Percentiles rank a stretch among this genome's conserved stretches.
Conservation (phyloP, 1,284 basidiomycete genomes). For the Rhodotorula sp. region DNA sequence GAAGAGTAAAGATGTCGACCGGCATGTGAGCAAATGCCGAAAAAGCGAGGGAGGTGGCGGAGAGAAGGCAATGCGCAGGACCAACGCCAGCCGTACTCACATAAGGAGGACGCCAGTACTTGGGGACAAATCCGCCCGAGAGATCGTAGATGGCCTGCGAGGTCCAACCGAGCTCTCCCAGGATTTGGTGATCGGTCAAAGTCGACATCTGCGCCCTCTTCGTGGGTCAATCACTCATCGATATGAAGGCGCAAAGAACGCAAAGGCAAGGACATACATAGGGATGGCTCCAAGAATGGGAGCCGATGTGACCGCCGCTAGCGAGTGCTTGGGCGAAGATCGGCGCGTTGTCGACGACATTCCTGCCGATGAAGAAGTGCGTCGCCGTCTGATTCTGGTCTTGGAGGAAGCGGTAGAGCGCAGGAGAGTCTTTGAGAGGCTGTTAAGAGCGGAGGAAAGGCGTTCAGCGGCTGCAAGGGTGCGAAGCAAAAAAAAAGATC, state of each 20-base stretch:
- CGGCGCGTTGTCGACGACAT: slow-evolving; percentile 61
- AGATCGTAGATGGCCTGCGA: slow-evolving; percentile 72
- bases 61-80: slow-evolving; percentile 58
- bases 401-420: slow-evolving; percentile 61
- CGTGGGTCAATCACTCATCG: slow-evolving; percentile 12
- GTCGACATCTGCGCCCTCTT: slow-evolving; percentile 66
- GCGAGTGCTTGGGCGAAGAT: slow-evolving; percentile 43
- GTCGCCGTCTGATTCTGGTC: slow-evolving; percentile 64
- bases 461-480: neutral
- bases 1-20: slow-evolving; percentile 20
- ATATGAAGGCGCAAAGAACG: neutral
- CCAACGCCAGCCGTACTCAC: slow-evolving; percentile 59
- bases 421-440: slow-evolving; percentile 50
- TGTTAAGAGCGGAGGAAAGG: neutral
- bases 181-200: slow-evolving; percentile 63
- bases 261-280: slow-evolving; percentile 14
- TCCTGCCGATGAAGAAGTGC: slow-evolving; percentile 77
- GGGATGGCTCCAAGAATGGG: slow-evolving; percentile 53
- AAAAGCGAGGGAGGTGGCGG: too few relatives aligned
- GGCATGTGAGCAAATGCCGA: too few relatives aligned
- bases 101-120: slow-evolving; percentile 21
- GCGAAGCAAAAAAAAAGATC: neutral
- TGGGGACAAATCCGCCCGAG: slow-evolving; percentile 21
- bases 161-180: slow-evolving; percentile 80
- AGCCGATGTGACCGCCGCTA: slow-evolving; percentile 36